Evolutionary conservation across 129 eudicot genomes (phyloP).

Genomic region (Tagetes erecta): DNA sequence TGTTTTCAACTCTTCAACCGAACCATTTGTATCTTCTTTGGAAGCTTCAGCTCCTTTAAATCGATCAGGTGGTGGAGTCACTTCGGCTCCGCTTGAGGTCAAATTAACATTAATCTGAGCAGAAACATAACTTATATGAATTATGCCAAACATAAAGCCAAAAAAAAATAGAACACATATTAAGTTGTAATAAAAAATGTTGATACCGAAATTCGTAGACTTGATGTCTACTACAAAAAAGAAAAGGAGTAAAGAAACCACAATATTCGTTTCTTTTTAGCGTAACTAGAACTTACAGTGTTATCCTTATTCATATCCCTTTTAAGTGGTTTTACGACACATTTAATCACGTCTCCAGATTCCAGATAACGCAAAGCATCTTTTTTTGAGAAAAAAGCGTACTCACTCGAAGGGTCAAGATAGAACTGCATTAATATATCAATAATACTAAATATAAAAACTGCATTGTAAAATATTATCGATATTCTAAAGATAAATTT

Average conservation of each 20-base stretch:
- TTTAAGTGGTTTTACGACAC: slow-evolving; percentile 49
- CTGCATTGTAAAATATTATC: not conserved
- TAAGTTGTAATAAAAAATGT: not conserved
- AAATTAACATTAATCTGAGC: slow-evolving; percentile 25
- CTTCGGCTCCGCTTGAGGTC: slow-evolving; percentile 16
- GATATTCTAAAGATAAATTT: not conserved
- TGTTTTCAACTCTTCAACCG: slow-evolving; percentile 15
- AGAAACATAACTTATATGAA: not conserved
- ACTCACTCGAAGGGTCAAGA: slow-evolving; percentile 57
- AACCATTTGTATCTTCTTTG: slow-evolving; percentile 20
- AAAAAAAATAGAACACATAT: not conserved
- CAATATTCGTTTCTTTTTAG: slow-evolving; percentile 18
- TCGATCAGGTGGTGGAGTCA: slow-evolving; percentile 18
- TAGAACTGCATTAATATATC: slow-evolving; percentile 47
- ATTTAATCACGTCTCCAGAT: slow-evolving; percentile 55
- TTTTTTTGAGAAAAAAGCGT: slow-evolving; percentile 59
- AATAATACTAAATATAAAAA: not conserved
- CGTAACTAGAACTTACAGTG: slow-evolving; percentile 42
- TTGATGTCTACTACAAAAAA: not conserved
- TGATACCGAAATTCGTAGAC: not conserved
- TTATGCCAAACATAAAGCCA: not conserved
- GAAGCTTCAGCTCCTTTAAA: slow-evolving; percentile 30
- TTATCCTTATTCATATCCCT: slow-evolving; percentile 35
- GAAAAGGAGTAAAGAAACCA: not conserved
- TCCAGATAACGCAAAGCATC: slow-evolving; percentile 75